Evolutionary conservation across 2,329 filamentous ascomycete species (phyloP), one percentile per base, ranked within the genome.

Genomic region (Tolypocladium amazonense): DNA sequence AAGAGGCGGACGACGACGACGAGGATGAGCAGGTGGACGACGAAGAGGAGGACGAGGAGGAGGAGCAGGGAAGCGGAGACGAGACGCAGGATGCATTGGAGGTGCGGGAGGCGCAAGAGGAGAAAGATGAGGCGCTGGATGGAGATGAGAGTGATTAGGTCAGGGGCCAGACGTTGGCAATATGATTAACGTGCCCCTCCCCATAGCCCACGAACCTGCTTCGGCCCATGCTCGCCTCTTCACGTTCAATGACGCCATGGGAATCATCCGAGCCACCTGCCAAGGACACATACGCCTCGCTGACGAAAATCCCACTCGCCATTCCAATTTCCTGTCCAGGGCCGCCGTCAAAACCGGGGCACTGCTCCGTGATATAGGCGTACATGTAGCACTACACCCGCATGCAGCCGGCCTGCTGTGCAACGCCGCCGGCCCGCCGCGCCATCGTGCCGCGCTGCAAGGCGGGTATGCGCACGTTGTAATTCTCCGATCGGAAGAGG

Each of bases 61-160:
- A 81, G 20, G 79, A 79, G 0, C 77, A 79, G 12, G 79, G 75
- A 0, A 82, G 81, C 20, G 82, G 79, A 4, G 79, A 80, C 12
- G 79, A 79, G 45, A 81, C 81, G 53, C 80, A 83, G 47, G 81
- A 83, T 57, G 77, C 78, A 5, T 74, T 76, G 12, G 81, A 81
- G 37, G 80, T 81, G 55, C 77, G 77, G 39, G 68, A 77, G 58
- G 74, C 75, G 23, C 76, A 76, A 33, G 78, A 78, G 4, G 76
- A 77, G 1, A 81, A 77, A 33, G 85, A 87, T 60, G 86, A 88
- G 64, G 86, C 84, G 15, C 70, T 87, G 61, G 84, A 86, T 64
- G 83, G 81, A 14, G 79, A 82, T 57, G 84, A 86, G 62, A 85
- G 82, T 65, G 82, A 85, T 59, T 84, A 69, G 62, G 38, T 3